Conservation (phyloP, 192 early-diverging fungal genomes). For the Rhizophagus prolifer region DNA sequence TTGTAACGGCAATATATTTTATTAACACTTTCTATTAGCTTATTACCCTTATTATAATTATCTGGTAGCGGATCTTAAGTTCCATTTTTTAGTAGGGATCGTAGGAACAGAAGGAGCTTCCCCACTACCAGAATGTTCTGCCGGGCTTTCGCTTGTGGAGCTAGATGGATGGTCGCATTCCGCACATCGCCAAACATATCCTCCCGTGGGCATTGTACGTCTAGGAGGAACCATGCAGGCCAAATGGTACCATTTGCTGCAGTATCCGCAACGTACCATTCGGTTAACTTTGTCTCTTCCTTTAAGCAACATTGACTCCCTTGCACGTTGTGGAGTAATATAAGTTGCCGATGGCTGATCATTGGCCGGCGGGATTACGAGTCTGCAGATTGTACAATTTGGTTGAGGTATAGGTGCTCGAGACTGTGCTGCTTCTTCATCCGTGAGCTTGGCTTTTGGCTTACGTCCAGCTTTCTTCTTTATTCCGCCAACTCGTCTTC, state of each 20-base stretch:
- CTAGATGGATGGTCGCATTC: constrained; percentile 24
- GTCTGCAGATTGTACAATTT: constrained; percentile 12
- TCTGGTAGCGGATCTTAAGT: not conserved
- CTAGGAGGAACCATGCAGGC: constrained; percentile 27
- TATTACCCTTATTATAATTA: not conserved
- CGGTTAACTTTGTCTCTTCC: constrained; percentile 29
- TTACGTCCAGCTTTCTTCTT: not conserved
- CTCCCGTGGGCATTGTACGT: constrained; percentile 19
- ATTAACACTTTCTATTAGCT: too few species aligned
- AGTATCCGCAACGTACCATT: constrained; percentile 26
- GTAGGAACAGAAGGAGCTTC: not conserved
- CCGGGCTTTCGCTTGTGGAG: not conserved
- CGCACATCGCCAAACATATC: constrained; percentile 28
- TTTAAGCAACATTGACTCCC: constrained; percentile 6
- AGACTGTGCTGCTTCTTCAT: not conserved
- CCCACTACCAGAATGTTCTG: not conserved
- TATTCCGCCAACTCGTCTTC: not conserved
- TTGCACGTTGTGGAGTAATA: constrained; percentile 3
- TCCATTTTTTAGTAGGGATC: not conserved
- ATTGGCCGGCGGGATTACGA: not conserved
- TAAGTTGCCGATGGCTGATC: constrained; percentile 13
- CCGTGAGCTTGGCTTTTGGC: not conserved
- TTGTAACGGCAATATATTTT: too few species aligned
- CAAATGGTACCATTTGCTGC: constrained; percentile 25
- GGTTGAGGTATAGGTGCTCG: constrained; percentile 20